Conservation (phyloP, 1,284 basidiomycete species). For the Austropuccinia psidii region DNA sequence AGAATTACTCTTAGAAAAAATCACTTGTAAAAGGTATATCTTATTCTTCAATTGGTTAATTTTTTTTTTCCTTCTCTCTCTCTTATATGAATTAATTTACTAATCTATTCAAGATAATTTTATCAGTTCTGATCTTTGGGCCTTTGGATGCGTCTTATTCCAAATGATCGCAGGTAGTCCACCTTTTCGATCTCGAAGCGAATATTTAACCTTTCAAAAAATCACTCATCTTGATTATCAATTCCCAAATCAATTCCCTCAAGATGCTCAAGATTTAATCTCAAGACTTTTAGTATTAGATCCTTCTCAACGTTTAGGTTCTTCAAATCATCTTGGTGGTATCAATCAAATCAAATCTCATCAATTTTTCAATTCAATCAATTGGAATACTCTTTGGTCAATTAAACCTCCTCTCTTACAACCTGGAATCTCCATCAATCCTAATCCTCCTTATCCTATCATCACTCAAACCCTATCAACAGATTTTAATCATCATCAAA, state of each 20-base stretch:
- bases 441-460: no score
- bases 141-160: constrained; percentile 21
- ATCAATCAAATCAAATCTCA: constrained; percentile 13
- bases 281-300: background rate
- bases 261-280: constrained; percentile 7
- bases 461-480: no score
- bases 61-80: background rate
- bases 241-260: background rate
- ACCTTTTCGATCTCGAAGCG: constrained; percentile 13
- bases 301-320: background rate
- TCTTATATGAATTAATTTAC: background rate
- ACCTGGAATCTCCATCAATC: constrained; percentile 45
- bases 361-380: constrained; percentile 48
- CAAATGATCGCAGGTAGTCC: constrained; percentile 9
- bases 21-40: constrained; percentile 20
- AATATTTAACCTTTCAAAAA: constrained; percentile 32
- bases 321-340: background rate
- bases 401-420: constrained; percentile 47
- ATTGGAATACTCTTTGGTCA: constrained; percentile 70
- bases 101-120: background rate
- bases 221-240: constrained; percentile 23
- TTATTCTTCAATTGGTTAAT: background rate
- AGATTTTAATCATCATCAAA: no score
- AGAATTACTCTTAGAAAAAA: constrained; percentile 34
- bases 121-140: constrained; percentile 27